Evolutionary conservation across 305 asterid species (phyloP).

Genomic region (Striga hermonthica): DNA sequence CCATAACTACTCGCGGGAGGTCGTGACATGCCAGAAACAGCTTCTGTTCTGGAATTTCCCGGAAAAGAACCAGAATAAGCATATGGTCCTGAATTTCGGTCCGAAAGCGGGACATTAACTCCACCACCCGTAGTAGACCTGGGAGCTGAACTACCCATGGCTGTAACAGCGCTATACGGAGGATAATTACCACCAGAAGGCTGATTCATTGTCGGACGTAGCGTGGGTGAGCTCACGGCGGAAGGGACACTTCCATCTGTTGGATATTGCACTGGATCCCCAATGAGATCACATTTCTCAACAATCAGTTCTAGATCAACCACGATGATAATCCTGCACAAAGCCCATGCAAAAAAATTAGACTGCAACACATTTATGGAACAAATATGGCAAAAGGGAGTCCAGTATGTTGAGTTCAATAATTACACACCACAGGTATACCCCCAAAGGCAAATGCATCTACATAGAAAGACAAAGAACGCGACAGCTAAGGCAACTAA

Average conservation of each 20-base stretch:
- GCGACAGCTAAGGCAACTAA: not conserved
- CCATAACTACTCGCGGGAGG: constrained; percentile 47
- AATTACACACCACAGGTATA: not conserved
- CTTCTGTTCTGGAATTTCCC: constrained; percentile 41
- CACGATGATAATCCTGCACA: constrained; percentile 79
- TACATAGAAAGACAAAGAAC: not conserved
- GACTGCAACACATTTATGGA: constrained; percentile 11
- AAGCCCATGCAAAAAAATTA: constrained; percentile 18
- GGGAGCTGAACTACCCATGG: constrained; percentile 34
- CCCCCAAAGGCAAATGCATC: not conserved
- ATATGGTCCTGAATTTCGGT: constrained; percentile 38
- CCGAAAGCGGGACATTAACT: constrained; percentile 36
- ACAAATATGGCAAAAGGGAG: not conserved
- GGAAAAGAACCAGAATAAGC: constrained; percentile 39
- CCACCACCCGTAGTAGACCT: constrained; percentile 47
- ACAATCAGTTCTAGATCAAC: constrained; percentile 55
- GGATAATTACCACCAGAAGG: constrained; percentile 37
- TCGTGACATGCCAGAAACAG: constrained; percentile 45
- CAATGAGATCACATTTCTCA: constrained; percentile 62
- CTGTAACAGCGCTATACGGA: constrained; percentile 34
- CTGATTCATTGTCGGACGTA: constrained; percentile 46
- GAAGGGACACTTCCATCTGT: constrained; percentile 37
- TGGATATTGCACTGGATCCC: constrained; percentile 53
- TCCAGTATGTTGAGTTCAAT: too few relatives aligned
- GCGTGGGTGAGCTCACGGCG: constrained; percentile 37